Conservation (phyloP, 345 rosid species). For the Anastatica hierochuntica region DNA sequence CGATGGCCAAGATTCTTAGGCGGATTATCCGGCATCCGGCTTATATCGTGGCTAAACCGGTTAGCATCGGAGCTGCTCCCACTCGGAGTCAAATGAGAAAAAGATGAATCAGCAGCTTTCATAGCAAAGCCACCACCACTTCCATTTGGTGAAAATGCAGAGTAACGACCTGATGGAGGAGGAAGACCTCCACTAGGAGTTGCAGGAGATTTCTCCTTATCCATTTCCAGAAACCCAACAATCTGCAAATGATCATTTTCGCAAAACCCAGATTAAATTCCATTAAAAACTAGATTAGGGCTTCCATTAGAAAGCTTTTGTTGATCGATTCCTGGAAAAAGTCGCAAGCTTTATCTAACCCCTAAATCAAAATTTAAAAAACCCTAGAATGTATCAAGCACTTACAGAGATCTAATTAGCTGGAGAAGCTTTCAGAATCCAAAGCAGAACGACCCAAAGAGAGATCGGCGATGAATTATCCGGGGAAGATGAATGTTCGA, state of each 20-base stretch:
- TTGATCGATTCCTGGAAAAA: no score
- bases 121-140: constrained; percentile 31
- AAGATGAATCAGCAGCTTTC: constrained; percentile 47
- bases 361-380: not conserved
- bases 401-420: constrained; percentile 15
- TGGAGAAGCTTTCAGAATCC: not conserved
- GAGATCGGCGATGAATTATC: not conserved
- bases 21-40: constrained; percentile 78
- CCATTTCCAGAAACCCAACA: constrained; percentile 35
- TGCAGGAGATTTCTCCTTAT: constrained; percentile 48
- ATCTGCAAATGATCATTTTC: not conserved
- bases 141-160: constrained; percentile 37
- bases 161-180: constrained; percentile 45
- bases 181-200: constrained; percentile 25
- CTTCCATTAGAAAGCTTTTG: no score
- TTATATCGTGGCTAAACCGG: constrained; percentile 55
- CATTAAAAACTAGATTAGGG: no score
- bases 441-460: not conserved
- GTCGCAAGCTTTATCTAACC: no score
- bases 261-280: no score
- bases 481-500: not conserved
- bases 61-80: constrained; percentile 35
- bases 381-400: not conserved
- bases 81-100: constrained; percentile 33
- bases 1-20: constrained; percentile 78